phyloP scores from a whole-genome alignment of 805 yeast genomes.

The Candida gorgasii region DNA sequence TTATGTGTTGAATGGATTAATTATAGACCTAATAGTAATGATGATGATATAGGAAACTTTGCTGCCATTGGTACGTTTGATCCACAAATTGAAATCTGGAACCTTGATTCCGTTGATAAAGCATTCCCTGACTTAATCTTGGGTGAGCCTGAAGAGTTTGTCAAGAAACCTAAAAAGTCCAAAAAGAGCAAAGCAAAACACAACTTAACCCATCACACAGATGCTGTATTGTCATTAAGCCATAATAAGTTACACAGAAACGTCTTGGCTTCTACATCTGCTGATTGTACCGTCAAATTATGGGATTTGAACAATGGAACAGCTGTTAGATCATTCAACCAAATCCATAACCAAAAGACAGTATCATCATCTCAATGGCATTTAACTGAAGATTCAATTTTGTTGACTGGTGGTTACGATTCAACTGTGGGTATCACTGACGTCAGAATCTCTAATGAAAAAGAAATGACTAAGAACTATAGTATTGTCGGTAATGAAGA shows the following conservation, averaged over 20 bases:
- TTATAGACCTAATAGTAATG: conserved; percentile 55
- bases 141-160: conserved; percentile 63
- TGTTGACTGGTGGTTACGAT: conserved; percentile 94
- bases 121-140: conserved; percentile 92
- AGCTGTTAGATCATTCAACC: conserved; percentile 75
- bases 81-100: conserved; percentile 97
- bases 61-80: conserved; percentile 98
- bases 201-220: conserved; percentile 80
- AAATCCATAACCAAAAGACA: conserved; percentile 72
- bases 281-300: conserved; percentile 89
- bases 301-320: conserved; percentile 84
- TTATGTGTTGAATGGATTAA: conserved; percentile 95
- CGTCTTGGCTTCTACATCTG: conserved; percentile 90
- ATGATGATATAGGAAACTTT: conserved; percentile 70
- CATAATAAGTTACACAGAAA: conserved; percentile 81
- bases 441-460: conserved; percentile 70
- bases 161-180: conserved; percentile 47
- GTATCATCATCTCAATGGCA: conserved; percentile 92
- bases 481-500: conserved; percentile 63
- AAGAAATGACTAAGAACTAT: conserved; percentile 63
- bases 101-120: conserved; percentile 86
- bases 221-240: conserved; percentile 85
- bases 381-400: conserved; percentile 57
- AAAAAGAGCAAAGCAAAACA: conserved; percentile 52
- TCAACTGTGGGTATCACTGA: conserved; percentile 79